Conservation (phyloP, 2,329 filamentous ascomycete genomes). For the Chrysoporthe deuterocubensis region DNA sequence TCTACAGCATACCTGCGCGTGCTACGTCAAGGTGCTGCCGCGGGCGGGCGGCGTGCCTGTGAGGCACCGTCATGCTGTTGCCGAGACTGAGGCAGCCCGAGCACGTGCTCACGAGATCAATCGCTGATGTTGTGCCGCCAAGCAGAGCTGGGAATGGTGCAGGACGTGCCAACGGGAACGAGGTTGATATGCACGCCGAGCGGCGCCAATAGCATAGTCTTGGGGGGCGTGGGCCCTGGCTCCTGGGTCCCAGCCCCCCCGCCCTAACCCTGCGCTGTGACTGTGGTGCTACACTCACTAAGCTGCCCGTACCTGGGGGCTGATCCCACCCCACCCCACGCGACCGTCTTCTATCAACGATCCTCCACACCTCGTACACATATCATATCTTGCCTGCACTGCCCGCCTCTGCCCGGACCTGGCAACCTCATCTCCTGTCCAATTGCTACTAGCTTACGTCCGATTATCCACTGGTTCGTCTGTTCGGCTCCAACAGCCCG, state of each 20-base stretch:
- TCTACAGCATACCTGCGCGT: background rate
- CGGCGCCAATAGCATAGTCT: background rate
- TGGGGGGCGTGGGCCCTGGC: background rate
- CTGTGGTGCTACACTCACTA: background rate
- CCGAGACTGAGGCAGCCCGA: background rate
- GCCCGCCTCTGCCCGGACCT: too few species aligned
- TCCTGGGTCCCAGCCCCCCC: background rate
- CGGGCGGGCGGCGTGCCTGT: too few species aligned
- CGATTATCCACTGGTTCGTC: too few species aligned
- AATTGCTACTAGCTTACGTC: too few species aligned
- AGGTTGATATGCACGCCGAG: background rate
- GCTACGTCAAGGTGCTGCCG: background rate
- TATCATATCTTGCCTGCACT: too few species aligned
- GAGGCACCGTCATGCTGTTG: background rate
- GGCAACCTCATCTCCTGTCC: too few species aligned
- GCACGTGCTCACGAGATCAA: background rate
- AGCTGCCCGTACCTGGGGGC: background rate
- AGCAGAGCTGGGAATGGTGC: background rate
- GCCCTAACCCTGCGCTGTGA: background rate
- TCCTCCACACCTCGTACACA: too few species aligned
- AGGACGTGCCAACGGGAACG: background rate
- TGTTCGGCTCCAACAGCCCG: background rate
- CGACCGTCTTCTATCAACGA: too few species aligned
- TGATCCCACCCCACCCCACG: too few species aligned
- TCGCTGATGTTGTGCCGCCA: background rate